phyloP scores from a whole-genome alignment of 2,329 filamentous ascomycete genomes.

The Pestalotiopsis fici region DNA sequence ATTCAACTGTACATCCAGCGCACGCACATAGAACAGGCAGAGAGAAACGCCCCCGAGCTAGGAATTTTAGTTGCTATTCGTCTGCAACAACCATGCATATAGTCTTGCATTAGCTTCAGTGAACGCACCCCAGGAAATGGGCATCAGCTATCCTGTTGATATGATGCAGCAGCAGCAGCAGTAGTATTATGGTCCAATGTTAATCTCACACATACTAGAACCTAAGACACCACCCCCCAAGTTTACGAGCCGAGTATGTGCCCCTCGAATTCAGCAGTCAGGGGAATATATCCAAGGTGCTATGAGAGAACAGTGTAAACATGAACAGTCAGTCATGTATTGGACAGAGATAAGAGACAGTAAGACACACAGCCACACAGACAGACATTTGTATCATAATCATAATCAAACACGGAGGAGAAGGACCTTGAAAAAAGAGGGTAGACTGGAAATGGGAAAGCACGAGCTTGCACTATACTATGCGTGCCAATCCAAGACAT shows the following conservation, averaged over 20 bases:
- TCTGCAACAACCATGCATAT: background rate
- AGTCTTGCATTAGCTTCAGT: background rate
- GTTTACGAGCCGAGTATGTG: background rate
- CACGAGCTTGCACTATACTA: background rate
- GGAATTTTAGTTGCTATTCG: background rate
- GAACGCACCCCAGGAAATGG: background rate
- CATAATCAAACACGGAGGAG: background rate
- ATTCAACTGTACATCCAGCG: no score
- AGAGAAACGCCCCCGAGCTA: background rate
- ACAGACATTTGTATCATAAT: background rate
- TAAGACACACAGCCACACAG: background rate
- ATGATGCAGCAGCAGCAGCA: background rate
- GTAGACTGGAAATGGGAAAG: background rate
- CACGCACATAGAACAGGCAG: no score
- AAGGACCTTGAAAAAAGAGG: background rate
- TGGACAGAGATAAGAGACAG: background rate
- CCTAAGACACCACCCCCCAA: background rate
- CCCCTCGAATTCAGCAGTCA: background rate
- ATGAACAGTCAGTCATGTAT: background rate
- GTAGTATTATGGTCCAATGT: background rate
- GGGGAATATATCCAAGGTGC: background rate
- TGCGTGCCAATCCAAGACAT: background rate
- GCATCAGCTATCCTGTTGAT: background rate
- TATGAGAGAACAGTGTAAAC: no score
- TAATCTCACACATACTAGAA: background rate